A percentile compares a stretch with the other conserved stretches of the same genome.
These are phyloP conservation scores for Symbiodinium pilosum DNA, from an alignment of 73 alveolate species.

Conservation along the genomic window DNA sequence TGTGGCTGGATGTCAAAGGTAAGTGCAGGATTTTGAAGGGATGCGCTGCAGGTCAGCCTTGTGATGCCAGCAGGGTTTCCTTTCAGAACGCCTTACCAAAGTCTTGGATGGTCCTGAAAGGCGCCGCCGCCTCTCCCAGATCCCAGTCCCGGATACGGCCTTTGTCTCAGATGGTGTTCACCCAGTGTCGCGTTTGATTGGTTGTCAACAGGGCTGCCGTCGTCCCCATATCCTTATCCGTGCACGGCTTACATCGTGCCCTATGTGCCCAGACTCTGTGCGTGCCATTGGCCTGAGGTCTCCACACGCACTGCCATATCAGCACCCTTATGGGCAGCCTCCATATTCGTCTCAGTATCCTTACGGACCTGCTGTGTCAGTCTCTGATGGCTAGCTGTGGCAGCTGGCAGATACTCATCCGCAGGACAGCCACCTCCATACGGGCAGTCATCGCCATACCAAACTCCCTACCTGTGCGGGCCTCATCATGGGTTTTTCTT, in stretches of 20 bases:
- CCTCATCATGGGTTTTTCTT: too few species aligned
- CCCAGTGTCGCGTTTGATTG: not conserved
- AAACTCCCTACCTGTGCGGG: not conserved
- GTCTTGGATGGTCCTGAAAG: not conserved
- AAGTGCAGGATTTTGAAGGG: too few species aligned
- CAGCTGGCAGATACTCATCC: not conserved
- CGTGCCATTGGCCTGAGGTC: not conserved
- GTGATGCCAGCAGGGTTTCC: too few species aligned
- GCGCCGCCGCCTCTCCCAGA: not conserved
- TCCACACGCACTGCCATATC: not conserved
- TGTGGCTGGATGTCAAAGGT: not conserved
- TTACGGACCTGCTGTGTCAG: not conserved
- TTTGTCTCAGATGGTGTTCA: not conserved
- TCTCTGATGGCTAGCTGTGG: not conserved
- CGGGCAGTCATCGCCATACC: not conserved
- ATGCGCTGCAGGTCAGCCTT: too few species aligned
- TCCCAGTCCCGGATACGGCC: not conserved
- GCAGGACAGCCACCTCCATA: conserved; percentile 1
- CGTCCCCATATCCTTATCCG: not conserved
- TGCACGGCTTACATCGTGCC: not conserved
- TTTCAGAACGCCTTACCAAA: not conserved
- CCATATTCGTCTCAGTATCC: not conserved
- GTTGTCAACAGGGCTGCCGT: not conserved
- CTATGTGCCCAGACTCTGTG: not conserved
- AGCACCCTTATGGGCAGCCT: not conserved